Evolutionary conservation across 805 yeast species (phyloP).

Genomic region (Saturnispora quitensis): DNA sequence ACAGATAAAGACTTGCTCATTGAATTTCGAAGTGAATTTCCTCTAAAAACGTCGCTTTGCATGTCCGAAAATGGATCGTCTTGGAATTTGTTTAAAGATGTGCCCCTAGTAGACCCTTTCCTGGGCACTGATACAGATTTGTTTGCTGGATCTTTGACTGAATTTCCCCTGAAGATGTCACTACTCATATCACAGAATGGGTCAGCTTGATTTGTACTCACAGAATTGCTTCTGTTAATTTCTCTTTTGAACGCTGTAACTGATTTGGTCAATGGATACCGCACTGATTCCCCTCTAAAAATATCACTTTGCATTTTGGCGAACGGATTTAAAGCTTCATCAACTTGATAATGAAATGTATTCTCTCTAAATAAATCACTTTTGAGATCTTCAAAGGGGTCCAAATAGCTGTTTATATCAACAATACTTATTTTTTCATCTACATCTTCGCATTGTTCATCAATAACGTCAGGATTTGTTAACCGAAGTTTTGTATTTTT

Average conservation of each 20-base stretch:
- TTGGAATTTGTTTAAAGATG: background rate
- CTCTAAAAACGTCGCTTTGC: background rate
- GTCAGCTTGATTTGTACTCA: background rate
- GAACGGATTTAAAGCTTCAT: conserved; percentile 2
- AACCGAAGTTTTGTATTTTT: conserved; percentile 47
- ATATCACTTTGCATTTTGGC: background rate
- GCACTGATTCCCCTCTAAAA: background rate
- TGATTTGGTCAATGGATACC: background rate
- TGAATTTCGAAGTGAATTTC: background rate
- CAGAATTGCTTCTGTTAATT: background rate
- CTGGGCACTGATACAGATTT: background rate
- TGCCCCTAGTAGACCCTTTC: background rate
- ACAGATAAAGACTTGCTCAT: background rate
- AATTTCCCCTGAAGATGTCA: background rate
- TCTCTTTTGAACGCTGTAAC: background rate
- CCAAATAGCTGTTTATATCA: conserved; percentile 1
- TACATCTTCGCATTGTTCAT: background rate
- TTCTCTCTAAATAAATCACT: background rate
- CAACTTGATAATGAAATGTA: background rate
- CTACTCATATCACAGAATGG: background rate
- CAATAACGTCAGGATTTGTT: conserved; percentile 45
- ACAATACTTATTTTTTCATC: background rate
- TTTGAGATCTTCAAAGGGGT: background rate
- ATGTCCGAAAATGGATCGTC: background rate
- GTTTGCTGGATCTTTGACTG: background rate